Percentiles rank a stretch among this genome's conserved stretches.
phyloP scores from a whole-genome alignment of 768 basidiomycete species.

The Symmetrospora coprosmae region DNA sequence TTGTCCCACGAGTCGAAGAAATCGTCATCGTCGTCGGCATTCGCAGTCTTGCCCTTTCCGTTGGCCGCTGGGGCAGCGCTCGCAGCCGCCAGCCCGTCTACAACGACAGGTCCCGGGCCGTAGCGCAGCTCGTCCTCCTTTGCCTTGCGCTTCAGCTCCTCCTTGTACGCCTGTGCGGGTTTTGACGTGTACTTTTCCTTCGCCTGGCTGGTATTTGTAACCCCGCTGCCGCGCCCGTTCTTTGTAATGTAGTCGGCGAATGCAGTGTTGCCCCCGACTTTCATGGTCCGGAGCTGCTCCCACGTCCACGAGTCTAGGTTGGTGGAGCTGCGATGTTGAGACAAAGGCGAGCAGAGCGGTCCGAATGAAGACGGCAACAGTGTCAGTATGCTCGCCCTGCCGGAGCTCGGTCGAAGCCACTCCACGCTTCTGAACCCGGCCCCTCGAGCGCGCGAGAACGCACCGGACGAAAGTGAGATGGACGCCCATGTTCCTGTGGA shows the following conservation, averaged over 20 bases:
- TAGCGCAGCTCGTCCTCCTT: slow-evolving; percentile 49
- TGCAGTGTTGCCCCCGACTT: slow-evolving; percentile 79
- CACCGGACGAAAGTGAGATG: slow-evolving; percentile 95
- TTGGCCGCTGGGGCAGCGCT: slow-evolving; percentile 35
- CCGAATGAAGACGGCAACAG: background rate
- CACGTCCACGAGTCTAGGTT: slow-evolving; percentile 92
- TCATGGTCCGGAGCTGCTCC: slow-evolving; percentile 82
- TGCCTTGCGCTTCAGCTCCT: slow-evolving; percentile 66
- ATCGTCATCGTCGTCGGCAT: slow-evolving; percentile 53
- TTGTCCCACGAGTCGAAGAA: slow-evolving; percentile 98
- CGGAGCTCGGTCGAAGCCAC: too few species aligned
- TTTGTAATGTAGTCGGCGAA: slow-evolving; percentile 79
- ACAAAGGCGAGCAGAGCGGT: background rate
- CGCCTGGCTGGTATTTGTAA: slow-evolving; percentile 44
- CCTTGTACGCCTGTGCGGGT: slow-evolving; percentile 76
- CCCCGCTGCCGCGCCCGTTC: slow-evolving; percentile 47
- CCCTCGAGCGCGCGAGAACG: slow-evolving; percentile 34
- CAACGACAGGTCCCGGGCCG: slow-evolving; percentile 31
- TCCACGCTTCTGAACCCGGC: too few species aligned
- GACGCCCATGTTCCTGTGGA: slow-evolving; percentile 92
- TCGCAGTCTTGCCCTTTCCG: slow-evolving; percentile 36
- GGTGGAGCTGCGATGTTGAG: slow-evolving; percentile 54
- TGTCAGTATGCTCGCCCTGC: too few species aligned
- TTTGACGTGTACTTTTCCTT: slow-evolving; percentile 81
- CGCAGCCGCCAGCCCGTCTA: slow-evolving; percentile 61